Conservation (phyloP, 2,329 filamentous ascomycete genomes). For the Trichoderma koningiopsis region DNA sequence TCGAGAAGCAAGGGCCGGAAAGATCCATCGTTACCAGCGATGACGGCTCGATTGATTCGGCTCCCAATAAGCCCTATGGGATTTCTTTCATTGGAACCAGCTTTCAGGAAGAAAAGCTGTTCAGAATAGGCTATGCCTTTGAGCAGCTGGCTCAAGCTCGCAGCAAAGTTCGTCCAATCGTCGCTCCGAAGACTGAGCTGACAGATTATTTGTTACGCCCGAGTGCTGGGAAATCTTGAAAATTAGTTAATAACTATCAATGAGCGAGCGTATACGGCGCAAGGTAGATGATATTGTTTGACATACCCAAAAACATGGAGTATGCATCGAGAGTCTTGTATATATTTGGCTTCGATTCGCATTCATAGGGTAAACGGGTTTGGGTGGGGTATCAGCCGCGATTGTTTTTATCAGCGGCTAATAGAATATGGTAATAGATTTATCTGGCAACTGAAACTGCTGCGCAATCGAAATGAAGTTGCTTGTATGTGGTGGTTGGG, state of each 20-base stretch:
- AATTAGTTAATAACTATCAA: background rate
- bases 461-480: background rate
- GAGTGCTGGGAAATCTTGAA: background rate
- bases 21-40: slow-evolving; percentile 47
- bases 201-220: slow-evolving; percentile 27
- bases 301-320: background rate
- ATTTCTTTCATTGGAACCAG: slow-evolving; percentile 62
- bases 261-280: background rate
- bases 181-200: slow-evolving; percentile 38
- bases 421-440: background rate
- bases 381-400: background rate
- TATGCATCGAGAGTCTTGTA: background rate
- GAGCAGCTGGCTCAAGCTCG: slow-evolving; percentile 57
- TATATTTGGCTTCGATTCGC: background rate
- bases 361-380: background rate
- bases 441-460: background rate
- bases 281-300: background rate
- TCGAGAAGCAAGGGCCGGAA: slow-evolving; percentile 58
- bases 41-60: slow-evolving; percentile 50
- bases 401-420: background rate
- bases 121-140: slow-evolving; percentile 68
- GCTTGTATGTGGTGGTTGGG: background rate
- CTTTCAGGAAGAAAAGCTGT: slow-evolving; percentile 63
- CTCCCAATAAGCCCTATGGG: slow-evolving; percentile 61
- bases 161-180: slow-evolving; percentile 33